Percentiles rank a stretch among this genome's conserved stretches.
Evolutionary conservation across 2,329 filamentous ascomycete genomes (phyloP).

Genomic region (Aspergillus hortae): DNA sequence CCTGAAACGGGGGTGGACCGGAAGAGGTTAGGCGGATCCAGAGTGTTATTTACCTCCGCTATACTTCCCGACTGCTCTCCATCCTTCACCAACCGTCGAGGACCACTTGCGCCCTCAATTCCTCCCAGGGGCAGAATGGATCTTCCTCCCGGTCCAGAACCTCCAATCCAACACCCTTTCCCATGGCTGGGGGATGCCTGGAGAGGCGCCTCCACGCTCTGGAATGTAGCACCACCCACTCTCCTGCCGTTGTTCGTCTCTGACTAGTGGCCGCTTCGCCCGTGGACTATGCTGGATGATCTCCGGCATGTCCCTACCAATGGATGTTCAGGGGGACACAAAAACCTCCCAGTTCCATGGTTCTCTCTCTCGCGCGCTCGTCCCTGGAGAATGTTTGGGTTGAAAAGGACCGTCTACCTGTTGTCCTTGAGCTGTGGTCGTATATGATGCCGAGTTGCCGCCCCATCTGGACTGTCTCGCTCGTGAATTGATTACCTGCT

Average conservation of each 20-base stretch:
- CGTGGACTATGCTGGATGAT: slow-evolving; percentile 5
- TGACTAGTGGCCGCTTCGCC: neutral
- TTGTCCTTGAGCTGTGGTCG: neutral
- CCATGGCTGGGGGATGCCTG: neutral
- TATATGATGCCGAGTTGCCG: neutral
- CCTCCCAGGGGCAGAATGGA: no score
- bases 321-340: slow-evolving; percentile 4
- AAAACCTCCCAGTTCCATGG: neutral
- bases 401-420: neutral
- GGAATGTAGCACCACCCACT: neutral
- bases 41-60: no score
- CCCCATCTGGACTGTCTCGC: neutral
- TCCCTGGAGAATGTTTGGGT: neutral
- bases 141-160: no score
- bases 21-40: no score
- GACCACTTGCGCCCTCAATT: no score
- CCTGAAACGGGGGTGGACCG: neutral
- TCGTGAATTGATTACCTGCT: no score
- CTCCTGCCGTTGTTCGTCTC: neutral
- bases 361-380: neutral
- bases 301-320: slow-evolving; percentile 3
- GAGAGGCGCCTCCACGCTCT: neutral
- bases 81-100: no score
- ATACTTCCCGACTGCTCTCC: no score
- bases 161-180: no score